Evolutionary conservation across 2,329 filamentous ascomycete genomes (phyloP), one percentile per base, ranked within the genome.

Genomic region (Aspergillus phoenicis): DNA sequence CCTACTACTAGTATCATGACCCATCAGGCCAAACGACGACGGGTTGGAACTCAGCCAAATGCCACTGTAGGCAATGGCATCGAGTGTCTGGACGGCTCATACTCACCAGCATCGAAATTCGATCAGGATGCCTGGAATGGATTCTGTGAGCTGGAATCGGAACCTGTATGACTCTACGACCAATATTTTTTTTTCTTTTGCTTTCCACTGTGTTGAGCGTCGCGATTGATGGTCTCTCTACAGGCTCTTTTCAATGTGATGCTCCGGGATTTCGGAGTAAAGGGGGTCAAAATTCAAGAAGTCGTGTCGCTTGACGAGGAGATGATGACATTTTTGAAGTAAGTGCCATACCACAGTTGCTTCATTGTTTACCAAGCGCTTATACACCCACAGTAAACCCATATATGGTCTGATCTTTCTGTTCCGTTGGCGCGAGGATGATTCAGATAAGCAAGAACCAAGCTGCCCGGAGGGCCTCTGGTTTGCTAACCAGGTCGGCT

Each of bases 331-430:
- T 77, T 82, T 41, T 79, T 94, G 33, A 85, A 88, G 86, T 90
- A 76, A 70, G 82, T 68, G 26, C 13, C 28, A 30, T n/a, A n/a
- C 51, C 30, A 13, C 10, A 24, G 43, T 3, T 13, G 22, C 15
- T 24, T 33, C 55, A 39, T 41, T 55, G 13, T 30, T 15, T 60
- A 56, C 52, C 28, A 41, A 62, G 60, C 30, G 36, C 15, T 28
- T 62, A 45, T 6, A 3, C 22, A 4, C 22, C 30, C 52, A 57
- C 68, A 91, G 89, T 5, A 85, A 89, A 68, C 90, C 91, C 1
- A 84, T 95, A 2, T 87, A 91, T 68, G 94, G 94, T 2, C 79
- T 98, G n/a, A 90, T 99, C 53, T 95, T 98, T 64, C 84, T 97
- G 1, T 97, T 92, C 69, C 86, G 89, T 61, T 97, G 87, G 67